A percentile compares a stretch with the other conserved stretches of the same genome.
Conservation (phyloP, 441 rosid genomes). For the Pelargonium hybrid region DNA sequence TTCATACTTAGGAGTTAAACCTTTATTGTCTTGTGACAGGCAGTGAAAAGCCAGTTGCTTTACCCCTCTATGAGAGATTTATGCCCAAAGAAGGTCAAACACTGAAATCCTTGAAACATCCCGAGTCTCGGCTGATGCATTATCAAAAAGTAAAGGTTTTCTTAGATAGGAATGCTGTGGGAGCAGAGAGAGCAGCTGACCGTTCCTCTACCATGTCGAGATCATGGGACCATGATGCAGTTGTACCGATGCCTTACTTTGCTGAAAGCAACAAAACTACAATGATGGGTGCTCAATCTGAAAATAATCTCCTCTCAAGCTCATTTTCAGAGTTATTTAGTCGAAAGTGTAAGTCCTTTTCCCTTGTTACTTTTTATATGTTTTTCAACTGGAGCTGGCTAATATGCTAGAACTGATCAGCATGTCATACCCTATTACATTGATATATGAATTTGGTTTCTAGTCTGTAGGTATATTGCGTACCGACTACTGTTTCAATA, state of each 20-base stretch:
- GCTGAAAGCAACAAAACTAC: conserved; percentile 25
- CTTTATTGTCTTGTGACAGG: conserved; percentile 26
- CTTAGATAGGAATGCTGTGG: conserved; percentile 27
- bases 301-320: conserved; percentile 53
- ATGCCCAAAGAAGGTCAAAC: no score
- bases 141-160: neutral
- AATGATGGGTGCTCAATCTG: conserved; percentile 28
- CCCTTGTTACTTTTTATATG: neutral
- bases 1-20: conserved; percentile 6
- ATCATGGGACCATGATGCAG: conserved; percentile 20
- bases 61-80: no score
- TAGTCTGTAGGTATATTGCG: conserved; percentile 6
- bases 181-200: conserved; percentile 28
- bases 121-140: neutral
- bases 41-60: conserved; percentile 22
- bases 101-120: no score
- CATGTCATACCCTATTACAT: conserved; percentile 3
- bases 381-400: neutral
- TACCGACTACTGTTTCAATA: conserved; percentile 15
- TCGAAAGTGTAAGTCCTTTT: conserved; percentile 34
- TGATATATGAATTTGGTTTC: conserved; percentile 16
- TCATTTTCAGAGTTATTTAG: conserved; percentile 46
- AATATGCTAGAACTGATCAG: neutral
- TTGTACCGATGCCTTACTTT: conserved; percentile 18
- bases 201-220: conserved; percentile 23